phyloP scores from a whole-genome alignment of 2,329 filamentous ascomycete species.

The Nothopassalora personata region DNA sequence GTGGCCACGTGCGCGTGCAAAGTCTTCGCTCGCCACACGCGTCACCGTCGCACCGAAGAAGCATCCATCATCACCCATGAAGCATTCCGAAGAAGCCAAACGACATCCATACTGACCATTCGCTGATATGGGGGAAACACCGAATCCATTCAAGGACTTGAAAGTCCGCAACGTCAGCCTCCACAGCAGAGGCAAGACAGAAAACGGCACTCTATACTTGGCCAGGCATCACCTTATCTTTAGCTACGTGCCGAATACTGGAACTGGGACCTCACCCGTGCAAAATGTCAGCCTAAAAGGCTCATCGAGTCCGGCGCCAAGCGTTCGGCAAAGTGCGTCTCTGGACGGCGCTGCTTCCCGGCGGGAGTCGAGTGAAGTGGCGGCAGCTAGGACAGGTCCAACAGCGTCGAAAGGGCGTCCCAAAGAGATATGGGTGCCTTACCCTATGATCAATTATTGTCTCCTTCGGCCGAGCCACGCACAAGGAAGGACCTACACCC shows the following conservation, averaged over 20 bases:
- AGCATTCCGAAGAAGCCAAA: background rate
- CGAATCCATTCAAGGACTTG: conserved; percentile 9
- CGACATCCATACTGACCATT: background rate
- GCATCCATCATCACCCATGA: background rate
- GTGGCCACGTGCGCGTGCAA: background rate
- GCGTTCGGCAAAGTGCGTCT: background rate
- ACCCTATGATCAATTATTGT: conserved; percentile 82
- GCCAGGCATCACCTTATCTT: conserved; percentile 62
- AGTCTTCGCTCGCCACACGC: background rate
- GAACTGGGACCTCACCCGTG: background rate
- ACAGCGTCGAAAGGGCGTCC: conserved; percentile 37
- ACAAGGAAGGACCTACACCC: background rate
- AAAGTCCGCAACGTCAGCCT: conserved; percentile 57
- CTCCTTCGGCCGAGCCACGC: conserved; percentile 58
- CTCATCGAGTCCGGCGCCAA: background rate
- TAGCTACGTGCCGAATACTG: conserved; percentile 47
- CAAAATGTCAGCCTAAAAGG: background rate
- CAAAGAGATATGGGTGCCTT: conserved; percentile 86
- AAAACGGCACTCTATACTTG: conserved; percentile 57
- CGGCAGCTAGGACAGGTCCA: background rate
- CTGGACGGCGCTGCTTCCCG: background rate
- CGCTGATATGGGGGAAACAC: background rate
- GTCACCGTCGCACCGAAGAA: background rate
- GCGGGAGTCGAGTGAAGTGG: conserved; percentile 1
- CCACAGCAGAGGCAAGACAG: conserved; percentile 51